A percentile compares a stretch with the other conserved stretches of the same genome.
These are phyloP conservation scores for Umbelopsis isabellina DNA, from an alignment of 192 early-diverging fungal species.

Conservation along the genomic window DNA sequence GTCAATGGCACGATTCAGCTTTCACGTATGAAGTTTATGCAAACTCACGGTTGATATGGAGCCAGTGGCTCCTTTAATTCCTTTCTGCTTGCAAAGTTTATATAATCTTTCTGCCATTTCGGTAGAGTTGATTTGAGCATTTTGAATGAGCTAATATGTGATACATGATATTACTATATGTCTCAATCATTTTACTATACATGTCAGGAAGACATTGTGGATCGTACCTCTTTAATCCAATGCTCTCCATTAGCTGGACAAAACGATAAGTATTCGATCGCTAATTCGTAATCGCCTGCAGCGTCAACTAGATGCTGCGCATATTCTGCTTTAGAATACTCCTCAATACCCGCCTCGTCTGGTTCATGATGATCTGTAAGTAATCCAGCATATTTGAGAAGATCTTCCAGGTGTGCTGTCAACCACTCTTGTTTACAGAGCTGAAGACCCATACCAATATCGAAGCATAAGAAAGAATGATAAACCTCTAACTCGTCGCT, in stretches of 20 bases:
- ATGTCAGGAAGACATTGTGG: no score
- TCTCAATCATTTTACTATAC: no score
- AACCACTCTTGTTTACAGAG: background rate
- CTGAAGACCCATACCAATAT: background rate
- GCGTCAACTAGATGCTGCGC: background rate
- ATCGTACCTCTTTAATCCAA: constrained; percentile 3
- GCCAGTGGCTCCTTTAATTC: background rate
- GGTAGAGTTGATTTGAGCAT: background rate
- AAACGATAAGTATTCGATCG: constrained; percentile 3
- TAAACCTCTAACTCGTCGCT: background rate
- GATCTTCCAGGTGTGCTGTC: constrained; percentile 12
- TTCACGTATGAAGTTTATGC: background rate
- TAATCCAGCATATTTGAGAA: background rate
- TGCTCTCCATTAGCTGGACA: background rate
- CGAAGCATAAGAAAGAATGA: constrained; percentile 7
- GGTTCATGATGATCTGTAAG: background rate
- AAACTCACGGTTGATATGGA: constrained; percentile 3
- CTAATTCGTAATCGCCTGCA: background rate
- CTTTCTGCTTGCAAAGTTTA: background rate
- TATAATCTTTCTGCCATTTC: constrained; percentile 8
- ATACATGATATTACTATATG: no score
- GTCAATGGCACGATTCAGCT: background rate
- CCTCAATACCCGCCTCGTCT: background rate
- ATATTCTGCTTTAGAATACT: constrained; percentile 18
- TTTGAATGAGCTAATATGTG: constrained; percentile 3